These are phyloP conservation scores for Schwanniomyces sp. DNA, from an alignment of 805 yeast genomes.

Conservation along the genomic window DNA sequence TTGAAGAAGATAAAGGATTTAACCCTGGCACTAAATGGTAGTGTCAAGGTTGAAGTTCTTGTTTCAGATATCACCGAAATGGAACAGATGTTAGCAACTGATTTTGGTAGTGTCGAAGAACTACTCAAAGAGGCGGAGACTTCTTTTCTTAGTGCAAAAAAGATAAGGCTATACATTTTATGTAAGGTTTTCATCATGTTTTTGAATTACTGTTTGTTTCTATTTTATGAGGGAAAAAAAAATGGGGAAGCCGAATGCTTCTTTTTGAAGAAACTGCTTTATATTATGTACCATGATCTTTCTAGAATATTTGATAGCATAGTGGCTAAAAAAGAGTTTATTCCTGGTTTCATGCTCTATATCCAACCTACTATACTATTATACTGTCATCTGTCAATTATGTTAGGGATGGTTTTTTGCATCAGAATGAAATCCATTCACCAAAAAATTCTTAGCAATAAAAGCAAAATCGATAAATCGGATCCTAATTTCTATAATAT, in stretches of 20 bases:
- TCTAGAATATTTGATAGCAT: background rate
- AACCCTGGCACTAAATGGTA: constrained; percentile 34
- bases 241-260: constrained; percentile 29
- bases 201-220: constrained; percentile 30
- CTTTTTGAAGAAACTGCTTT: constrained; percentile 29
- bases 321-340: background rate
- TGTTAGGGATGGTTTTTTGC: background rate
- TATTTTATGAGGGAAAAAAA: constrained; percentile 34
- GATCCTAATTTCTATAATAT: background rate
- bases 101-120: constrained; percentile 2
- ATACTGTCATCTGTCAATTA: constrained; percentile 1
- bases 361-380: constrained; percentile 1
- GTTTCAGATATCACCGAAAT: constrained; percentile 26
- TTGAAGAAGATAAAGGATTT: constrained; percentile 31
- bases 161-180: constrained; percentile 2
- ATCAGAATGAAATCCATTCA: constrained; percentile 3
- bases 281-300: constrained; percentile 20
- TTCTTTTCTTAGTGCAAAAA: background rate
- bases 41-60: constrained; percentile 33
- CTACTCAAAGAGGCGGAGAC: background rate
- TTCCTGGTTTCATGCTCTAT: background rate
- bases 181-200: constrained; percentile 9
- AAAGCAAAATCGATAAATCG: background rate
- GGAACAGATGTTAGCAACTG: constrained; percentile 17
- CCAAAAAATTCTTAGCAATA: background rate